Evolutionary conservation across 2,329 filamentous ascomycete genomes (phyloP).

Genomic region (Colletotrichum sp.): DNA sequence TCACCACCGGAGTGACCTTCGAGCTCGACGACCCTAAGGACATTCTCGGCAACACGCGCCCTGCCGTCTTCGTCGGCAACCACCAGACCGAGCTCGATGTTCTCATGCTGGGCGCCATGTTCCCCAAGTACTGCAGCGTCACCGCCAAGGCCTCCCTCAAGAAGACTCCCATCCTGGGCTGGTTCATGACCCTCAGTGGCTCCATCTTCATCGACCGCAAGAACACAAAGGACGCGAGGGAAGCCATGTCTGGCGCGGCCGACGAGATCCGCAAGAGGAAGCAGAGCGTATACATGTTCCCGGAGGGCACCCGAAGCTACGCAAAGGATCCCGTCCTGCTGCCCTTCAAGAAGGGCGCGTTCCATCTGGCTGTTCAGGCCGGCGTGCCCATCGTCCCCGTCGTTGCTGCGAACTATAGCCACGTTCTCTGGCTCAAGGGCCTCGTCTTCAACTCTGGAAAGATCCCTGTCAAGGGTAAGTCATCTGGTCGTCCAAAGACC

Average conservation of each 20-base stretch:
- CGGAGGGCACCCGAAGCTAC: conserved; percentile 93
- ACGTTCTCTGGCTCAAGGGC: conserved; percentile 70
- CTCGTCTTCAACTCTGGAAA: conserved; percentile 70
- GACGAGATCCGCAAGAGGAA: conserved; percentile 74
- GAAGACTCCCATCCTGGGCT: conserved; percentile 81
- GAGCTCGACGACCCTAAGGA: conserved; percentile 70
- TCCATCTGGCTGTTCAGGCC: conserved; percentile 93
- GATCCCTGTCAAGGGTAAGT: conserved; percentile 77
- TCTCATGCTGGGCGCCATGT: conserved; percentile 85
- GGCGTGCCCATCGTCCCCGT: conserved; percentile 92
- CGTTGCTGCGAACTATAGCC: conserved; percentile 80
- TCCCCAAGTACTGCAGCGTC: conserved; percentile 90
- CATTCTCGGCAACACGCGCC: conserved; percentile 69
- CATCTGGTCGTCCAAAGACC: background rate
- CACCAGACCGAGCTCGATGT: conserved; percentile 98
- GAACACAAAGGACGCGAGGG: conserved; percentile 81
- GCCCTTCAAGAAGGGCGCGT: conserved; percentile 99
- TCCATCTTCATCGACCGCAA: conserved; percentile 95
- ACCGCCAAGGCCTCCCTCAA: conserved; percentile 83
- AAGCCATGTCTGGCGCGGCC: conserved; percentile 85
- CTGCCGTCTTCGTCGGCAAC: conserved; percentile 91
- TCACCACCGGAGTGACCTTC: conserved; percentile 80
- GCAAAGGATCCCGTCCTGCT: conserved; percentile 79
- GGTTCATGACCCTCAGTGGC: conserved; percentile 90
- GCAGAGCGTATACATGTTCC: conserved; percentile 86